A percentile compares a stretch with the other conserved stretches of the same genome.
These are phyloP conservation scores for Ehretia macrophylla DNA, from an alignment of 257 asterid genomes.

Conservation along the genomic window DNA sequence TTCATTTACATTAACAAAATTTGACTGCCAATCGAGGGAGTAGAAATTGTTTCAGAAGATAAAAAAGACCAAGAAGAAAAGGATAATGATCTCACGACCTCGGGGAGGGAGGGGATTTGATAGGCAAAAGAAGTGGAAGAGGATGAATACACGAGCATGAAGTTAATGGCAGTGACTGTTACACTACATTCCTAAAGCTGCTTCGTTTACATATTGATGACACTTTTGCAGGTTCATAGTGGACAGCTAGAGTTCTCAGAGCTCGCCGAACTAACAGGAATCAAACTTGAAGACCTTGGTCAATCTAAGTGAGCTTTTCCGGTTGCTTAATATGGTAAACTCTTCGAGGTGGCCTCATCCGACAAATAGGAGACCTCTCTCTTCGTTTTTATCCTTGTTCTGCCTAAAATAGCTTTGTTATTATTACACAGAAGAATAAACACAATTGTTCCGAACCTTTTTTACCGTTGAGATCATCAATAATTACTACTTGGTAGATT, in stretches of 20 bases:
- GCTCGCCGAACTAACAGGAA: conserved; percentile 71
- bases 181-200: not conserved
- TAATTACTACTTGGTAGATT: no score
- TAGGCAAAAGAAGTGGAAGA: not conserved
- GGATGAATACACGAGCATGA: not conserved
- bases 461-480: no score
- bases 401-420: not conserved
- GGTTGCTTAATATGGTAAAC: not conserved
- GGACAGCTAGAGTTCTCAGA: conserved; percentile 66
- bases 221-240: conserved; percentile 51
- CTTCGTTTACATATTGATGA: conserved; percentile 4
- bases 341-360: no score
- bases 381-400: not conserved
- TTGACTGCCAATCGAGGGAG: no score
- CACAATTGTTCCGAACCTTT: not conserved
- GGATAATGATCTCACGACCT: no score
- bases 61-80: no score
- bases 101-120: no score
- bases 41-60: no score
- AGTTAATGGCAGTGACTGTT: not conserved
- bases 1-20: no score
- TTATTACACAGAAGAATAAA: not conserved
- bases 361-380: not conserved
- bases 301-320: conserved; percentile 28
- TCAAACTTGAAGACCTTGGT: conserved; percentile 52